Percentiles rank a stretch among this genome's conserved stretches.
These are phyloP conservation scores for Pseudogymnoascus sp. DNA, from an alignment of 2,329 filamentous ascomycete genomes.

Conservation along the genomic window DNA sequence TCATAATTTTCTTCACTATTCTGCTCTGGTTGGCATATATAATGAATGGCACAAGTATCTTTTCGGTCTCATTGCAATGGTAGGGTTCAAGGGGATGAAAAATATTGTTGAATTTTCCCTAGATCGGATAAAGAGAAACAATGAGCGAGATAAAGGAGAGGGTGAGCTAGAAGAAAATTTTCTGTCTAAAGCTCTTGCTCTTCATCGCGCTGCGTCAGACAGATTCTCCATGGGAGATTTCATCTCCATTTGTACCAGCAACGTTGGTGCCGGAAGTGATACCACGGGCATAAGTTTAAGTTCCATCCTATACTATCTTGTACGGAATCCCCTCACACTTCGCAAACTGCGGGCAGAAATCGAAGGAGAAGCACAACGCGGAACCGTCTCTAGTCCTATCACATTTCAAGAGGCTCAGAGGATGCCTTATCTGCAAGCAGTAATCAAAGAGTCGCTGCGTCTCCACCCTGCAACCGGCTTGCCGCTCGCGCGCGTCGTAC, in stretches of 20 bases:
- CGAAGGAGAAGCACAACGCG: background rate
- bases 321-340: slow-evolving; percentile 27
- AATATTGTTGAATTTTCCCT: background rate
- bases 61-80: background rate
- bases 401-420: slow-evolving; percentile 8
- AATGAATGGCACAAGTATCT: slow-evolving; percentile 28
- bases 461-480: background rate
- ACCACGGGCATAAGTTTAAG: slow-evolving; percentile 44
- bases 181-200: slow-evolving; percentile 33
- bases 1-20: slow-evolving; percentile 30
- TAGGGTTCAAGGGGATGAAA: background rate
- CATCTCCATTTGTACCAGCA: slow-evolving; percentile 24
- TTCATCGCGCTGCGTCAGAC: slow-evolving; percentile 35
- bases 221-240: slow-evolving; percentile 35
- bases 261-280: slow-evolving; percentile 35
- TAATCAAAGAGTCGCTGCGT: background rate
- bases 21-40: slow-evolving; percentile 33
- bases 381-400: background rate
- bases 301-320: slow-evolving; percentile 38
- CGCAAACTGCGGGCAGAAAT: slow-evolving; percentile 9
- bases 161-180: slow-evolving; percentile 32
- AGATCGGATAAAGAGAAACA: slow-evolving; percentile 20
- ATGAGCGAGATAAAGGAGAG: slow-evolving; percentile 29
- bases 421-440: slow-evolving; percentile 12
- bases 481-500: background rate